A percentile compares a stretch with the other conserved stretches of the same genome.
These are phyloP conservation scores for Trichoderma harzianum DNA, from an alignment of 2,329 filamentous ascomycete species.

Conservation along the genomic window DNA sequence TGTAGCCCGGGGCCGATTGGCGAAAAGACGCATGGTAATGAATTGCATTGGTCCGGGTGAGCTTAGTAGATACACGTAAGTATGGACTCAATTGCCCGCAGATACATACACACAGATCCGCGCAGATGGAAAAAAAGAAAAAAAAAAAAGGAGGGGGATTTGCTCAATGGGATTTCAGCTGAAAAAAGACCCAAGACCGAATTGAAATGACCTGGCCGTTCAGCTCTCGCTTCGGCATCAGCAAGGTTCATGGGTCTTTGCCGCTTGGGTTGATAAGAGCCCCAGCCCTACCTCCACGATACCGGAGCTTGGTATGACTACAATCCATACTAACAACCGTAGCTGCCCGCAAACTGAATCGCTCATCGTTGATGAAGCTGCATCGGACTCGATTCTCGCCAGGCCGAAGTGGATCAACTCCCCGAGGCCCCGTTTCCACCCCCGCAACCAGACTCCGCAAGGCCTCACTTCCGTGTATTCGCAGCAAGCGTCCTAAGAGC, in stretches of 20 bases:
- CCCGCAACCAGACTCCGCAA: slow-evolving; percentile 16
- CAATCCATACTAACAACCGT: background rate
- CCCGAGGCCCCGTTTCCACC: slow-evolving; percentile 15
- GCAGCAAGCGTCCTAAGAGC: background rate
- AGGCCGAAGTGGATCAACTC: slow-evolving; percentile 3
- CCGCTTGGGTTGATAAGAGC: slow-evolving; percentile 13
- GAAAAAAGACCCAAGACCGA: background rate
- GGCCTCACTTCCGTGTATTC: slow-evolving; percentile 12
- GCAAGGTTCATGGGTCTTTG: background rate
- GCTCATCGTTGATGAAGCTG: slow-evolving; percentile 5
- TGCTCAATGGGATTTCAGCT: background rate
- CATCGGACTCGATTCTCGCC: slow-evolving; percentile 1
- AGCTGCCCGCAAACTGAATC: slow-evolving; percentile 12
- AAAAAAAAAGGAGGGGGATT: background rate
- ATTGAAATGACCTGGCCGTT: background rate
- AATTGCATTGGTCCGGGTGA: background rate
- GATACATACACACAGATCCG: background rate
- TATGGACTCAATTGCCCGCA: background rate
- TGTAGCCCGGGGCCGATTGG: background rate
- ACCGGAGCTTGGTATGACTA: background rate
- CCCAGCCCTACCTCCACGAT: slow-evolving; percentile 14
- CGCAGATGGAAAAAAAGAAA: too few species aligned
- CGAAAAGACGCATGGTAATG: background rate
- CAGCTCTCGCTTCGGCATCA: slow-evolving; percentile 2
- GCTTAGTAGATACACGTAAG: background rate